These are phyloP conservation scores for Onygenales sp. DNA, from an alignment of 2,329 filamentous ascomycete species.

Conservation along the genomic window DNA sequence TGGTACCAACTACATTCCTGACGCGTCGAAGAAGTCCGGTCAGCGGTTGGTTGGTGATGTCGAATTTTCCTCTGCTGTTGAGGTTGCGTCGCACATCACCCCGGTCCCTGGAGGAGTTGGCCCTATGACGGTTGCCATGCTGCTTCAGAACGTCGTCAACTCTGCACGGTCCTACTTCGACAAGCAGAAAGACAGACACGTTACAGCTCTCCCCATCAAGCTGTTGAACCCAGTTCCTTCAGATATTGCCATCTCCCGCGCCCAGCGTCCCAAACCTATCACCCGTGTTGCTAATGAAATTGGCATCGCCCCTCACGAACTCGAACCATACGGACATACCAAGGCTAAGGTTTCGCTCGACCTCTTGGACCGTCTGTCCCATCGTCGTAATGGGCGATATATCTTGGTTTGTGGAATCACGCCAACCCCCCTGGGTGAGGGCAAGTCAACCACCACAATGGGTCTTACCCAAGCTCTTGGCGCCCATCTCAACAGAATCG, in stretches of 20 bases:
- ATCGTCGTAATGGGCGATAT: conserved; percentile 83
- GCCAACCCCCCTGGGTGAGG: conserved; percentile 90
- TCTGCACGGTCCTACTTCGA: conserved; percentile 75
- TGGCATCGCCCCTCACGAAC: conserved; percentile 76
- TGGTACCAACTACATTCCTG: conserved; percentile 90
- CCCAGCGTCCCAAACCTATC: conserved; percentile 86
- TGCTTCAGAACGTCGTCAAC: conserved; percentile 89
- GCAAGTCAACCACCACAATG: conserved; percentile 97
- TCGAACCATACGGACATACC: conserved; percentile 89
- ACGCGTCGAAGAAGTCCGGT: conserved; percentile 83
- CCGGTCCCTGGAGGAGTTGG: conserved; percentile 95
- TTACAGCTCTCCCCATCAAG: conserved; percentile 75
- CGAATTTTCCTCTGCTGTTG: conserved; percentile 72
- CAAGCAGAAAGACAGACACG: conserved; percentile 67
- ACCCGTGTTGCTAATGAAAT: conserved; percentile 75
- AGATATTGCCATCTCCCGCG: conserved; percentile 83
- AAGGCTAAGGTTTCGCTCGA: conserved; percentile 91
- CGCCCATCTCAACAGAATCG: conserved; percentile 75
- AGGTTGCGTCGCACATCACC: conserved; percentile 88
- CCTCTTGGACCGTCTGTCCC: conserved; percentile 71
- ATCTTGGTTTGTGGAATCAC: conserved; percentile 93
- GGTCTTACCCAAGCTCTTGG: conserved; percentile 88
- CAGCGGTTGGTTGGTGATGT: conserved; percentile 91
- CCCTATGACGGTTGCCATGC: conserved; percentile 98
- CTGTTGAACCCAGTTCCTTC: conserved; percentile 77